Percentiles rank a stretch among this genome's conserved stretches.
These are phyloP conservation scores for Acorus gramineus DNA, from an alignment of 106 monocot species.

Conservation along the genomic window DNA sequence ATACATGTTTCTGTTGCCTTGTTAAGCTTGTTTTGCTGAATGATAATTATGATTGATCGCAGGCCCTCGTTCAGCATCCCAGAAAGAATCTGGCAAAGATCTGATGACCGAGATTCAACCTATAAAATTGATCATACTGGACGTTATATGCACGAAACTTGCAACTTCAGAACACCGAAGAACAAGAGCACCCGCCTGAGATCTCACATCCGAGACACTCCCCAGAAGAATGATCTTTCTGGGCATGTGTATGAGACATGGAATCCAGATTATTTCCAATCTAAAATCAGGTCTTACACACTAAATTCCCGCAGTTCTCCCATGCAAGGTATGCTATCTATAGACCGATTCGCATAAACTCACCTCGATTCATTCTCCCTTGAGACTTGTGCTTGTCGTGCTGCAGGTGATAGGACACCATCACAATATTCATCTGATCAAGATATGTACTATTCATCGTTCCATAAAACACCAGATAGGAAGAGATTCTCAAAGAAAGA, in stretches of 20 bases:
- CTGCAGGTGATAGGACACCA: conserved; percentile 27
- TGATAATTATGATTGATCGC: too few relatives aligned
- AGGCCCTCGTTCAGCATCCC: too few relatives aligned
- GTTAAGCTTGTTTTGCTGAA: too few relatives aligned
- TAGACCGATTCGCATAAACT: too few relatives aligned
- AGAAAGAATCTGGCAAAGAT: neutral
- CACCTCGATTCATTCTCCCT: too few relatives aligned
- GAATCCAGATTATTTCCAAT: neutral
- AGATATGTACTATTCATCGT: conserved; percentile 51
- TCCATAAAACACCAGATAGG: conserved; percentile 67
- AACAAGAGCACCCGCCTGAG: conserved; percentile 7
- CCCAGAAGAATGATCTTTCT: too few relatives aligned
- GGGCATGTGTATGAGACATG: too few relatives aligned
- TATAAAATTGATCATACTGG: conserved; percentile 4
- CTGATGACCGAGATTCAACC: neutral
- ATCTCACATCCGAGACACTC: neutral
- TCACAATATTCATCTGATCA: conserved; percentile 5
- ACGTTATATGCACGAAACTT: too few relatives aligned
- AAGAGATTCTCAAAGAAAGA: conserved; percentile 66
- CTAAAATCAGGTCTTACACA: conserved; percentile 6
- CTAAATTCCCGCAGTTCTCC: conserved; percentile 16
- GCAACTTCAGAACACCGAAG: too few relatives aligned
- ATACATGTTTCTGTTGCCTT: too few relatives aligned
- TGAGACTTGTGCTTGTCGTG: too few relatives aligned
- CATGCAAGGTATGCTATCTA: conserved; percentile 22